Percentiles rank a stretch among this genome's conserved stretches.
Evolutionary conservation across 2,329 filamentous ascomycete genomes (phyloP).

Genomic region (Botrytis hyacinthi): DNA sequence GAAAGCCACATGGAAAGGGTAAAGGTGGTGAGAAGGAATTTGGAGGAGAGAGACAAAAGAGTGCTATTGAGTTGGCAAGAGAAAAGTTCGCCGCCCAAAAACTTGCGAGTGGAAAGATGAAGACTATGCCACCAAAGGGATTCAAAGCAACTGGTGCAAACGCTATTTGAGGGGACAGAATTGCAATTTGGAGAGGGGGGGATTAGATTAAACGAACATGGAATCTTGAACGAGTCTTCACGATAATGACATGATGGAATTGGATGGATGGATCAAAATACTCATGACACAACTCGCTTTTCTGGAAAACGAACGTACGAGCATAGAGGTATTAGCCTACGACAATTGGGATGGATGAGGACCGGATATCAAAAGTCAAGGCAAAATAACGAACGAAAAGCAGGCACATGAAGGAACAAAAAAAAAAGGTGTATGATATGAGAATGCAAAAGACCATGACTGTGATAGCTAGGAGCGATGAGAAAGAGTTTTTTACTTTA

Average conservation of each 20-base stretch:
- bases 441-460: not conserved
- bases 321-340: not conserved
- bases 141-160: slow-evolving; percentile 23
- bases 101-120: slow-evolving; percentile 21
- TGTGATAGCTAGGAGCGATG: not conserved
- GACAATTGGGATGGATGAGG: not conserved
- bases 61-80: slow-evolving; percentile 36
- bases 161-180: not conserved
- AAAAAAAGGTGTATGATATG: slow-evolving; percentile 4
- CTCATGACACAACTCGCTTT: not conserved
- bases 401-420: not conserved
- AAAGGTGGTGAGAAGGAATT: slow-evolving; percentile 23
- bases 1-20: slow-evolving; percentile 16
- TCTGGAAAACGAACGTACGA: not conserved
- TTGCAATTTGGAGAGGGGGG: not conserved
- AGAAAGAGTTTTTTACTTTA: slow-evolving; percentile 4
- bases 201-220: not conserved
- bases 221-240: slow-evolving; percentile 6
- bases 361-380: not conserved
- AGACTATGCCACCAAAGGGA: slow-evolving; percentile 20
- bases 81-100: slow-evolving; percentile 37
- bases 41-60: slow-evolving; percentile 27
- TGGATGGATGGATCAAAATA: not conserved
- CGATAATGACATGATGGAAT: slow-evolving; percentile 6
- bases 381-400: not conserved